Percentiles rank a stretch among this genome's conserved stretches.
Evolutionary conservation across 2,329 filamentous ascomycete species (phyloP).

Genomic region (Sarocladium oryzae): DNA sequence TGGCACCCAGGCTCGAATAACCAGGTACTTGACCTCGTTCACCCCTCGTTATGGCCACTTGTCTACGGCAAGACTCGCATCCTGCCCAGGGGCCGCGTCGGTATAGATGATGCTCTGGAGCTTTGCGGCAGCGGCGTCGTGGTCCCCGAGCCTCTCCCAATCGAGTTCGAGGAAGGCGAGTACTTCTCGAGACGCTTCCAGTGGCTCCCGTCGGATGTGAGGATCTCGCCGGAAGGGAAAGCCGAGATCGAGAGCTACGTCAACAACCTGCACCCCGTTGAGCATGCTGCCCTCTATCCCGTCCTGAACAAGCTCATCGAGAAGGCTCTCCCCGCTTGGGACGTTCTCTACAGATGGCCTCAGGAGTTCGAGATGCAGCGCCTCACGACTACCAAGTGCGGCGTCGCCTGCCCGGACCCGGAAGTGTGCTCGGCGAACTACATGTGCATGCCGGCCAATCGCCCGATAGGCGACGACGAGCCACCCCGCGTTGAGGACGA

Average conservation of each 20-base stretch:
- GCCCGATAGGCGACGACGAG: constrained; percentile 22
- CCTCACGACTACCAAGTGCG: constrained; percentile 13
- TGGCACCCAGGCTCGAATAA: constrained; percentile 54
- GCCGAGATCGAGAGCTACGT: constrained; percentile 43
- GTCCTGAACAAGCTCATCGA: constrained; percentile 36
- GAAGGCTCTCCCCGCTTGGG: constrained; percentile 38
- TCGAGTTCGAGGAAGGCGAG: neutral
- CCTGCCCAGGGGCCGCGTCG: constrained; percentile 21
- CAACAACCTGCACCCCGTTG: constrained; percentile 44
- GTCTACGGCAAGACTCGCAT: constrained; percentile 42
- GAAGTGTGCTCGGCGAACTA: constrained; percentile 14
- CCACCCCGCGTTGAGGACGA: constrained; percentile 15
- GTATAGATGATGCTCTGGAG: constrained; percentile 30
- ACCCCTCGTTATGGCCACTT: constrained; percentile 58
- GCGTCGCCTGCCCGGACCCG: constrained; percentile 14
- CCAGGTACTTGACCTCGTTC: constrained; percentile 55
- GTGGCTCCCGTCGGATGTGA: constrained; percentile 45
- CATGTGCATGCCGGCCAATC: constrained; percentile 14
- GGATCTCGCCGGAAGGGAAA: constrained; percentile 27
- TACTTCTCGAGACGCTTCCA: constrained; percentile 27
- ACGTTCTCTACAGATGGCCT: constrained; percentile 28
- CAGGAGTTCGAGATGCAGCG: constrained; percentile 21
- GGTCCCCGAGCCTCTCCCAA: constrained; percentile 15
- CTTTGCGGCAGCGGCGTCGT: constrained; percentile 26
- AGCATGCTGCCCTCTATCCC: constrained; percentile 31